A percentile compares a stretch with the other conserved stretches of the same genome.
These are phyloP conservation scores for Lactifluus rugatus DNA, from an alignment of 768 basidiomycete species.

Conservation along the genomic window DNA sequence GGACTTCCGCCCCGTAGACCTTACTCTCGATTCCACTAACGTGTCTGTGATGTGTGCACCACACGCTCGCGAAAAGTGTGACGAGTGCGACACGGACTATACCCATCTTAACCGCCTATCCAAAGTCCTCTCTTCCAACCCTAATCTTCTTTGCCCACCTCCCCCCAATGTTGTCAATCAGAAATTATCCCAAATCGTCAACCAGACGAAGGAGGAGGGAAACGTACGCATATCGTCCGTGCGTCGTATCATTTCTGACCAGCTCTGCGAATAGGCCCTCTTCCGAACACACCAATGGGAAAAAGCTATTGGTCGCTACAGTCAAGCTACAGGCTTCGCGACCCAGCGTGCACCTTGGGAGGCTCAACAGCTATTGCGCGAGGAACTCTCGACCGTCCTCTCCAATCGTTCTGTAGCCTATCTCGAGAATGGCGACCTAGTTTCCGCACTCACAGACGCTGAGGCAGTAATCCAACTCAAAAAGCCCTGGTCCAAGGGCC, in stretches of 20 bases:
- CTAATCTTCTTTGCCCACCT: constrained; percentile 67
- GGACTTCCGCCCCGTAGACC: constrained; percentile 49
- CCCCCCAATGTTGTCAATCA: constrained; percentile 69
- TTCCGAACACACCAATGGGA: constrained; percentile 68
- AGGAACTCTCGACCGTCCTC: constrained; percentile 82
- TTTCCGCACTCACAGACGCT: constrained; percentile 78
- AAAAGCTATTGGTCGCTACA: constrained; percentile 72
- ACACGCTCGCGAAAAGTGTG: constrained; percentile 69
- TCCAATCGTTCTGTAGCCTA: constrained; percentile 90
- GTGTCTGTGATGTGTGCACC: constrained; percentile 48
- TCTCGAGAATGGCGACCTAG: constrained; percentile 62
- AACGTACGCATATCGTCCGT: constrained; percentile 50
- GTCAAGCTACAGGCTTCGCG: constrained; percentile 66
- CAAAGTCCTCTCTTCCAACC: constrained; percentile 56
- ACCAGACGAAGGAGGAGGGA: constrained; percentile 83
- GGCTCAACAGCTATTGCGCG: constrained; percentile 66
- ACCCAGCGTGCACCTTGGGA: constrained; percentile 86
- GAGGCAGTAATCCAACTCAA: constrained; percentile 82
- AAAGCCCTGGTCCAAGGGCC: constrained; percentile 88
- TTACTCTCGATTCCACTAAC: constrained; percentile 47
- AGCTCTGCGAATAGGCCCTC: constrained; percentile 37
- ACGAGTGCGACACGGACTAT: constrained; percentile 66
- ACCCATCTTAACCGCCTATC: constrained; percentile 66
- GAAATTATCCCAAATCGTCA: constrained; percentile 66
- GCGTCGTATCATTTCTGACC: constrained; percentile 16